A percentile compares a stretch with the other conserved stretches of the same genome.
Evolutionary conservation across 805 yeast species (phyloP).

Genomic region (Lipomyces spencermartinsiae): DNA sequence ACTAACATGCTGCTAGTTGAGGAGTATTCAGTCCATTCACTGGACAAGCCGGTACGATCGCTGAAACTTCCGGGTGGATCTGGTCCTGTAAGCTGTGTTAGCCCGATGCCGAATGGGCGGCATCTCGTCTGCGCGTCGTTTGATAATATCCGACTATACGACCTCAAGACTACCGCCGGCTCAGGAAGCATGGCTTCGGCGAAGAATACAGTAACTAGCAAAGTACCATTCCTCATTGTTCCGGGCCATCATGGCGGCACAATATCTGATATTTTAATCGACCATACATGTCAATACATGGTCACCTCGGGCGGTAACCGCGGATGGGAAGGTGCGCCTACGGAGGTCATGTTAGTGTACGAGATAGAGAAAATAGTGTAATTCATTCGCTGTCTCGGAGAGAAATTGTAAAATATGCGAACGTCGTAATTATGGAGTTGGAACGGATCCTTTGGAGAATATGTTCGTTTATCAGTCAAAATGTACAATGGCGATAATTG

Average conservation of each 20-base stretch:
- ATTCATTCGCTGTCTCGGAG: neutral
- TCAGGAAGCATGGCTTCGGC: slow-evolving; percentile 17
- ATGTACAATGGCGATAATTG: neutral
- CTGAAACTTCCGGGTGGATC: slow-evolving; percentile 83
- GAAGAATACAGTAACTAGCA: slow-evolving; percentile 44
- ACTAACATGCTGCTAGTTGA: slow-evolving; percentile 39
- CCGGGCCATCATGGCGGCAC: slow-evolving; percentile 98
- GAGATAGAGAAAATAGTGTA: slow-evolving; percentile 57
- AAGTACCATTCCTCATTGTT: slow-evolving; percentile 77
- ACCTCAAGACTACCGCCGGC: slow-evolving; percentile 55
- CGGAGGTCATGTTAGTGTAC: slow-evolving; percentile 82
- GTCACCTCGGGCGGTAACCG: slow-evolving; percentile 91
- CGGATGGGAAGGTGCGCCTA: slow-evolving; percentile 88
- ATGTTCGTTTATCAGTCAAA: neutral
- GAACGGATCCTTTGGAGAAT: neutral
- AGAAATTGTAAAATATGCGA: neutral
- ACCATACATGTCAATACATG: slow-evolving; percentile 86
- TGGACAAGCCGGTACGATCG: slow-evolving; percentile 58
- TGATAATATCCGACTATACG: slow-evolving; percentile 89
- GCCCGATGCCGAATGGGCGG: slow-evolving; percentile 78
- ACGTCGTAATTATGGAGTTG: neutral
- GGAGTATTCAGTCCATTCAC: slow-evolving; percentile 50
- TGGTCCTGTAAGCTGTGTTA: slow-evolving; percentile 86
- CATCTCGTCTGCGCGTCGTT: slow-evolving; percentile 86
- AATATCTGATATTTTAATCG: slow-evolving; percentile 76